Evolutionary conservation across 768 basidiomycete genomes (phyloP).

Genomic region (Mycena galopus): DNA sequence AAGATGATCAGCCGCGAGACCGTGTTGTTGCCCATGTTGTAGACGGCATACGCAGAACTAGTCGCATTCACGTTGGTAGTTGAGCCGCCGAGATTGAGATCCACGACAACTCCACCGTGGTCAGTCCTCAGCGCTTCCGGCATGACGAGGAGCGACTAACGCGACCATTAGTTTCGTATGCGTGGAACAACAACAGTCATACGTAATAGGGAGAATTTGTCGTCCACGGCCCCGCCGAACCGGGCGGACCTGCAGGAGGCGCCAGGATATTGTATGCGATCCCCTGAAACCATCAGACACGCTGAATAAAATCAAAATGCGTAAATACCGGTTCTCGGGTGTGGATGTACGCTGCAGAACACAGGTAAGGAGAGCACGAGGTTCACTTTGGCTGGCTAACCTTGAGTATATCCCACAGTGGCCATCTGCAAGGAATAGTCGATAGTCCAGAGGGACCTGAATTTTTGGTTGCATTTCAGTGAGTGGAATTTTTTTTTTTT

Average conservation of each 20-base stretch:
- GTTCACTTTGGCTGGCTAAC: background rate
- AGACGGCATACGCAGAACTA: constrained; percentile 69
- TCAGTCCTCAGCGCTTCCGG: constrained; percentile 58
- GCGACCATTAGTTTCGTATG: background rate
- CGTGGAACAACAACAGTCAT: background rate
- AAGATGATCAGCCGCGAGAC: constrained; percentile 61
- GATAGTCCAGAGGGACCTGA: constrained; percentile 58
- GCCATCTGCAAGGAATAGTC: constrained; percentile 69
- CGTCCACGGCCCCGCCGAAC: constrained; percentile 55
- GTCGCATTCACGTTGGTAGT: constrained; percentile 51
- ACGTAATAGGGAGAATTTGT: constrained; percentile 65
- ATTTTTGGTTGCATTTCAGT: background rate
- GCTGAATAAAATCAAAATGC: background rate
- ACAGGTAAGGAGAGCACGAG: background rate
- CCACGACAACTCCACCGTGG: constrained; percentile 59
- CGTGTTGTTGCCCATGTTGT: constrained; percentile 62
- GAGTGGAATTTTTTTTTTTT: background rate
- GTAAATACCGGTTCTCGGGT: constrained; percentile 63
- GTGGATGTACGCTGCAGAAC: constrained; percentile 60
- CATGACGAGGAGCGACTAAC: constrained; percentile 54
- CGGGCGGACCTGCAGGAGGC: constrained; percentile 54
- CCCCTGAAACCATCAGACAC: constrained; percentile 39
- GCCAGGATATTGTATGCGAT: constrained; percentile 66
- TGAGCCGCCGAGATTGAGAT: constrained; percentile 60
- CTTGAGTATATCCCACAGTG: constrained; percentile 56